Evolutionary conservation across 768 basidiomycete species (phyloP), one percentile per base, ranked within the genome.

Genomic region (Paxillus involutus): DNA sequence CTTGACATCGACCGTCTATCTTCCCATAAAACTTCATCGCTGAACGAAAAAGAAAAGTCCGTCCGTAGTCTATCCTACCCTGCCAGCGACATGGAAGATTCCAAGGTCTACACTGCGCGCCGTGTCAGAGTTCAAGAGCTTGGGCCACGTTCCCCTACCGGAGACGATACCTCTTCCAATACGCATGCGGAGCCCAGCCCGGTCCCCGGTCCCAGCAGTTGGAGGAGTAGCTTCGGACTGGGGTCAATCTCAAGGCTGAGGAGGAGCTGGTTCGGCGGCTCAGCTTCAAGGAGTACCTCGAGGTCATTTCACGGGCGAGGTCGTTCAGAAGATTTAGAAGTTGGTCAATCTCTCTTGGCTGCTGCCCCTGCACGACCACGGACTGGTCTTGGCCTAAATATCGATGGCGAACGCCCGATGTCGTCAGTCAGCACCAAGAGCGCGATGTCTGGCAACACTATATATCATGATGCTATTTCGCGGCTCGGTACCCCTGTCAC

Each of bases 391-490:
- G 79, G 77, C 21, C 58, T 75, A 11, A 68, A 63, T 21, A 56
- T 68, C 8, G 75, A 77, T 29, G 77, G 75, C 7, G 66, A 68
- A 4, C 78, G 88, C 4, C 88, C 88, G 0, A 65, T 79, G 30
- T 89, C 88, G 0, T 73, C 73, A 44, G 70, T 81, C 37, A 89
- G 86, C 51, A 75, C 71, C 17, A 73, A 70, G 53, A 88, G 85
- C 49, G 77, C 71, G 6, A 55, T 73, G 13, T 82, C 80, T 1
- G 85, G 80, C 4, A 77, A 72, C 30, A 86, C 85, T 0, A 60
- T 85, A 3, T 89, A 83, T 59, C 82, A 83, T 56, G 86, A 88
- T 60, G 86, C 87, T 0, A 53, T 67, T 4, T 85, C 84, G 0
- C 68, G 70, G 10, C 68, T 75, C 11, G 68, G 59, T 2, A 81